Conservation (phyloP, 1,284 basidiomycete genomes). For the Phellopilus nigrolimitatus region DNA sequence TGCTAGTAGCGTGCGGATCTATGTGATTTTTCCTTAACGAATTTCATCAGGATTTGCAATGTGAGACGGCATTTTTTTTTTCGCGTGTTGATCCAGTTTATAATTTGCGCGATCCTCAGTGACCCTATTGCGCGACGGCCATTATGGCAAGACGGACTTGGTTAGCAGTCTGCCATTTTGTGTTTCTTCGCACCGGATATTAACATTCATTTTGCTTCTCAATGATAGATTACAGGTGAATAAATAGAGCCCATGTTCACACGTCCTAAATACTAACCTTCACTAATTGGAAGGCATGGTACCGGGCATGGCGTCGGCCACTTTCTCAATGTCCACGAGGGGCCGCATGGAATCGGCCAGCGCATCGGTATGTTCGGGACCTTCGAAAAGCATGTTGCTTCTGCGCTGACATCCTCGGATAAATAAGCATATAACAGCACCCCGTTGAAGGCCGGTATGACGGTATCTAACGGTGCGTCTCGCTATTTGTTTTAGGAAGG, state of each 20-base stretch:
- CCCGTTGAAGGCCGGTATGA: constrained; percentile 79
- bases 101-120: constrained; percentile 35
- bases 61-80: neutral
- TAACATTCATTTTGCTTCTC: constrained; percentile 5
- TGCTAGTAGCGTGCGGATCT: too few species aligned
- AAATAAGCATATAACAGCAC: constrained; percentile 58
- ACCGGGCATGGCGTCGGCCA: constrained; percentile 95
- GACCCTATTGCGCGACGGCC: constrained; percentile 83
- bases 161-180: constrained; percentile 34
- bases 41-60: constrained; percentile 2
- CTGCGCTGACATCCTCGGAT: constrained; percentile 5
- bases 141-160: constrained; percentile 90
- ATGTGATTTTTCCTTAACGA: neutral
- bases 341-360: constrained; percentile 84
- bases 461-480: constrained; percentile 74
- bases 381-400: neutral
- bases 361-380: constrained; percentile 50
- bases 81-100: constrained; percentile 9
- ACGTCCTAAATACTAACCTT: constrained; percentile 1
- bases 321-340: constrained; percentile 93
- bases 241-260: constrained; percentile 33
- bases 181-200: neutral
- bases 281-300: constrained; percentile 66
- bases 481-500: too few species aligned
- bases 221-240: constrained; percentile 33